Evolutionary conservation across 768 basidiomycete genomes (phyloP), one percentile per base, ranked within the genome.

Genomic region (Serendipita sp.): DNA sequence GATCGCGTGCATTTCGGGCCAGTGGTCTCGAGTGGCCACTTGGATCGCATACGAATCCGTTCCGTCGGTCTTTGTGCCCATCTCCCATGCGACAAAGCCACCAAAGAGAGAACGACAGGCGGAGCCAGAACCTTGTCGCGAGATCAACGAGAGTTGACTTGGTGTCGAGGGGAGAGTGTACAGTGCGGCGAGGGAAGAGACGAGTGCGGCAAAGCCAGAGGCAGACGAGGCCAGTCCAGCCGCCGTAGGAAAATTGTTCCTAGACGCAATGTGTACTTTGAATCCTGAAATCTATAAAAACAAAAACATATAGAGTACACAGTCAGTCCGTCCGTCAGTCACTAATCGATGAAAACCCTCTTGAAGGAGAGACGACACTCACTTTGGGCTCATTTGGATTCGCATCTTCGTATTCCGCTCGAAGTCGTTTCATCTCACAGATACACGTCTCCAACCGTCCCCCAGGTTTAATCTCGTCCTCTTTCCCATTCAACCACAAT

Each of bases 231-330:
- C 96, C 51, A 99, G 85, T 3, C 96, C 96, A 0, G 96, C 96
- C 13, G 96, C 96, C 13, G 96, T 99, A 34, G 96, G 96, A 80
- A 99, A 98, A 78, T 98, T 98, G 81, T 99, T 99, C 77, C 84
- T 86, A 4, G 95, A 98, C 65, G 84, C 84, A 70, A 99, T 92
- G 77, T 92, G 93, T 3, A 98, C 83, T 16, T 81, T 76, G 74
- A 77, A 89, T 15, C 76, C 69, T 0, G 92, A 88, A 44, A 94
- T 74, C 86, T 89, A 70, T 38, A 7, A 41, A 5, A 7, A 5
- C 64, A 34, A 44, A 11, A 13, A 41, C 38, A 13, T 13, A 24
- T 24, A 1, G 24, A 24, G 24, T 41, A 41, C n/a, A 41, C 38
- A 3, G 24, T 24, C 24, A 24, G 24, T 24, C 38, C 11, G 35